Percentiles rank a stretch among this genome's conserved stretches.
Evolutionary conservation across 306 rosid genomes (phyloP).

Genomic region (Cicer arietinum): DNA sequence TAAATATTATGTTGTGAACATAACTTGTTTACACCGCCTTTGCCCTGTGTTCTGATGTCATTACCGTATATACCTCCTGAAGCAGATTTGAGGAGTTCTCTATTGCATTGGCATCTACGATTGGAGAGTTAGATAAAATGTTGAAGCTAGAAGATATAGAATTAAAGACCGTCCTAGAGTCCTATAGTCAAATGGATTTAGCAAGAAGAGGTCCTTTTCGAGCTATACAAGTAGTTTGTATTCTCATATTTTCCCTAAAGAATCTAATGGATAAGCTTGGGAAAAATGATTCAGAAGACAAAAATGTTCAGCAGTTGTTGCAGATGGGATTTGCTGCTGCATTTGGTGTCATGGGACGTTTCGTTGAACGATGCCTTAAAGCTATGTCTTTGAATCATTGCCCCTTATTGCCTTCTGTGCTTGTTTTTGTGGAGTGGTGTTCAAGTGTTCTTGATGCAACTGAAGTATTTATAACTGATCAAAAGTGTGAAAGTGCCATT

Average conservation of each 20-base stretch:
- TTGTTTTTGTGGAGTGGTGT: slow-evolving; percentile 85
- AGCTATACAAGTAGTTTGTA: slow-evolving; percentile 71
- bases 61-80: slow-evolving; percentile 32
- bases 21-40: slow-evolving; percentile 3
- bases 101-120: slow-evolving; percentile 60
- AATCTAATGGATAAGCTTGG: slow-evolving; percentile 50
- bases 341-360: slow-evolving; percentile 79
- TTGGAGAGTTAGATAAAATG: slow-evolving; percentile 69
- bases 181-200: slow-evolving; percentile 71
- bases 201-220: slow-evolving; percentile 85
- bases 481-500: slow-evolving; percentile 59
- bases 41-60: slow-evolving; percentile 35
- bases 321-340: slow-evolving; percentile 69
- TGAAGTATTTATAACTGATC: slow-evolving; percentile 54
- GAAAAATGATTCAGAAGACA: slow-evolving; percentile 50
- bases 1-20: background rate
- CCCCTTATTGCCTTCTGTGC: slow-evolving; percentile 84
- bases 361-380: slow-evolving; percentile 70
- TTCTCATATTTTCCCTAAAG: slow-evolving; percentile 68
- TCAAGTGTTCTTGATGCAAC: slow-evolving; percentile 51
- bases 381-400: slow-evolving; percentile 52
- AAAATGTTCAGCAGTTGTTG: slow-evolving; percentile 49
- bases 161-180: slow-evolving; percentile 64
- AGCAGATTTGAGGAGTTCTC: slow-evolving; percentile 77
- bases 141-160: slow-evolving; percentile 70